phyloP scores from a whole-genome alignment of 805 yeast genomes.

The Debaryomyces tyrocola region DNA sequence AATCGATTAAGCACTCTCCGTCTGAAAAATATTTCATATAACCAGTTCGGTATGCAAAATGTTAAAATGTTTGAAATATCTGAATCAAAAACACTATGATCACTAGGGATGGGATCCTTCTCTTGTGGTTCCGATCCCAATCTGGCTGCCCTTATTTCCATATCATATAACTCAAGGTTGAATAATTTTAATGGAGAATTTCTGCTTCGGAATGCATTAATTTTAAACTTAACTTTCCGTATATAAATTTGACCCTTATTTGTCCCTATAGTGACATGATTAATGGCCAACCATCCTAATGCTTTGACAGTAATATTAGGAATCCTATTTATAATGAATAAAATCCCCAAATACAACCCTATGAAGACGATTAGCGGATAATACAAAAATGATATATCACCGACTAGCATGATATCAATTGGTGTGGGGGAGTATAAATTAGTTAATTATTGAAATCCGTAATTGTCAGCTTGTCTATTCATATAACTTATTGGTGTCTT shows the following conservation, averaged over 20 bases:
- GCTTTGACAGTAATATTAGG: slow-evolving; percentile 27
- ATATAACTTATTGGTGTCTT: too few relatives aligned
- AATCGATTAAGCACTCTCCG: slow-evolving; percentile 23
- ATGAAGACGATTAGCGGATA: background rate
- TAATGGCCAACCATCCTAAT: slow-evolving; percentile 30
- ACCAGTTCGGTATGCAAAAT: slow-evolving; percentile 16
- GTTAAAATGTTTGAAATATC: slow-evolving; percentile 5
- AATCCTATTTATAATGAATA: slow-evolving; percentile 21
- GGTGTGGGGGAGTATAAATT: too few relatives aligned
- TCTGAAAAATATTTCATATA: slow-evolving; percentile 18
- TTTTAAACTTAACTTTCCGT: slow-evolving; percentile 16
- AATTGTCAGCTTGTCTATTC: too few relatives aligned
- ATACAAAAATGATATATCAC: background rate
- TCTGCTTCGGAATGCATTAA: slow-evolving; percentile 20
- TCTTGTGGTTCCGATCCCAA: background rate
- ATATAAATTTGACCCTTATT: slow-evolving; percentile 14
- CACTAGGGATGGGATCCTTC: background rate
- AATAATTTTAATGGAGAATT: slow-evolving; percentile 27
- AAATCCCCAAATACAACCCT: slow-evolving; percentile 14
- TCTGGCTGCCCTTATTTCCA: slow-evolving; percentile 8
- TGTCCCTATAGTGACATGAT: slow-evolving; percentile 22
- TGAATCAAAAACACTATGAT: background rate
- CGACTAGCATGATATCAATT: too few relatives aligned
- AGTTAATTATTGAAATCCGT: too few relatives aligned
- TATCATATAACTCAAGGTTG: slow-evolving; percentile 25